Percentiles rank a stretch among this genome's conserved stretches.
These are phyloP conservation scores for Hortiboletus flavorubellus DNA, from an alignment of 768 basidiomycete genomes.

Conservation along the genomic window DNA sequence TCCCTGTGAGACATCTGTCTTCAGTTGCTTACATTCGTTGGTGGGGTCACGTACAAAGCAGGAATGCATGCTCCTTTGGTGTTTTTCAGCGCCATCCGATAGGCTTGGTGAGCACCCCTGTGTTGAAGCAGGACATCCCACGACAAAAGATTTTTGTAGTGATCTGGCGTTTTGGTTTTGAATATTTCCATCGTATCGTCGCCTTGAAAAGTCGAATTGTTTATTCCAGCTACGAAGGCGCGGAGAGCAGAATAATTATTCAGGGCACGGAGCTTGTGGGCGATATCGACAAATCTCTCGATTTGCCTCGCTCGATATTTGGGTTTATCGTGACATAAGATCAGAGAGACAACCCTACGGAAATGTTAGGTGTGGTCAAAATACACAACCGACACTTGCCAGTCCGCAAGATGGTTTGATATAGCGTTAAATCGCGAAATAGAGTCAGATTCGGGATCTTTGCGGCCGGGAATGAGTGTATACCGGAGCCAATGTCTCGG, in stretches of 20 bases:
- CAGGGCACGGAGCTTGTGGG: conserved; percentile 68
- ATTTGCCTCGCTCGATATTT: conserved; percentile 75
- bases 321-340: conserved; percentile 81
- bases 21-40: conserved; percentile 3
- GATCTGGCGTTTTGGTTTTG: conserved; percentile 60
- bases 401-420: conserved; percentile 82
- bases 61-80: conserved; percentile 87
- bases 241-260: conserved; percentile 95
- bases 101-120: conserved; percentile 81
- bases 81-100: conserved; percentile 83
- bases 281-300: conserved; percentile 86
- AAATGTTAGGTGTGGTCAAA: conserved; percentile 2
- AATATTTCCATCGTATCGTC: conserved; percentile 76
- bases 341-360: conserved; percentile 83
- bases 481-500: conserved; percentile 87
- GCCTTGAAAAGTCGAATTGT: conserved; percentile 73
- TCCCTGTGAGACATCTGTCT: conserved; percentile 53
- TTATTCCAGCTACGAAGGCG: conserved; percentile 92
- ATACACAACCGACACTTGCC: conserved; percentile 43
- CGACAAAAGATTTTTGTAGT: conserved; percentile 73
- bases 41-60: conserved; percentile 54
- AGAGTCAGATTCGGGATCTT: conserved; percentile 60
- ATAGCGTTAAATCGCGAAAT: conserved; percentile 71
- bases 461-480: conserved; percentile 66
- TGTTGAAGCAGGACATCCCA: conserved; percentile 85